These are phyloP conservation scores for Diatrype stigma DNA, from an alignment of 2,329 filamentous ascomycete genomes.

Conservation along the genomic window DNA sequence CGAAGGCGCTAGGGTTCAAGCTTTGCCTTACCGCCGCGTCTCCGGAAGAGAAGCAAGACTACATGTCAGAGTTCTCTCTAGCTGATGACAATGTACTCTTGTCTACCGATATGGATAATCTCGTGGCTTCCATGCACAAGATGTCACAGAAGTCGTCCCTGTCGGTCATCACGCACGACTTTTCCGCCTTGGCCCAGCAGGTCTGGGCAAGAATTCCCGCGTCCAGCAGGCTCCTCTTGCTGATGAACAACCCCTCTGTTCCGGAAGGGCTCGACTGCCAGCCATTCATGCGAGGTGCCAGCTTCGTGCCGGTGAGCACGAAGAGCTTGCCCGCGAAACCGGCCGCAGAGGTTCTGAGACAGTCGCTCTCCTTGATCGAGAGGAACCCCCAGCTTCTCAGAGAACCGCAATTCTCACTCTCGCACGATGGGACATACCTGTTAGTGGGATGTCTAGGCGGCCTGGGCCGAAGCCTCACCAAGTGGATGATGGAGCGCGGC, in stretches of 20 bases:
- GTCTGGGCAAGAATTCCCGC: conserved; percentile 8
- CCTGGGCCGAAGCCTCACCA: conserved; percentile 27
- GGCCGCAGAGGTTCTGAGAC: neutral
- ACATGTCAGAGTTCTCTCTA: conserved; percentile 3
- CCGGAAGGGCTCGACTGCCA: conserved; percentile 2
- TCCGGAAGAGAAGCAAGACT: conserved; percentile 1
- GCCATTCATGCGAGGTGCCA: conserved; percentile 8
- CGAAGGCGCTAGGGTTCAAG: conserved; percentile 1
- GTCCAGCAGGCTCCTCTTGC: conserved; percentile 4
- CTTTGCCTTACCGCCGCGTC: conserved; percentile 1
- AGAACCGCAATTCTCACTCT: conserved; percentile 3
- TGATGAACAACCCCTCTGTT: conserved; percentile 1
- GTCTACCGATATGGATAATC: neutral
- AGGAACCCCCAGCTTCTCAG: neutral
- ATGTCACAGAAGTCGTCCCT: conserved; percentile 1
- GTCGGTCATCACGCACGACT: conserved; percentile 7
- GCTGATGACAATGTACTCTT: conserved; percentile 3
- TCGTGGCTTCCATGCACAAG: neutral
- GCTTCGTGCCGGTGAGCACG: conserved; percentile 6
- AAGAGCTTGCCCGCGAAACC: neutral
- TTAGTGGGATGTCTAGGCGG: conserved; percentile 24
- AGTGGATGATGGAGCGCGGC: conserved; percentile 28
- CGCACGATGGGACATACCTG: conserved; percentile 15
- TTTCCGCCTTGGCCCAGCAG: conserved; percentile 6
- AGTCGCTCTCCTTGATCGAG: neutral